These are phyloP conservation scores for Fulvia fulva DNA, from an alignment of 2,329 filamentous ascomycete species.

Conservation along the genomic window DNA sequence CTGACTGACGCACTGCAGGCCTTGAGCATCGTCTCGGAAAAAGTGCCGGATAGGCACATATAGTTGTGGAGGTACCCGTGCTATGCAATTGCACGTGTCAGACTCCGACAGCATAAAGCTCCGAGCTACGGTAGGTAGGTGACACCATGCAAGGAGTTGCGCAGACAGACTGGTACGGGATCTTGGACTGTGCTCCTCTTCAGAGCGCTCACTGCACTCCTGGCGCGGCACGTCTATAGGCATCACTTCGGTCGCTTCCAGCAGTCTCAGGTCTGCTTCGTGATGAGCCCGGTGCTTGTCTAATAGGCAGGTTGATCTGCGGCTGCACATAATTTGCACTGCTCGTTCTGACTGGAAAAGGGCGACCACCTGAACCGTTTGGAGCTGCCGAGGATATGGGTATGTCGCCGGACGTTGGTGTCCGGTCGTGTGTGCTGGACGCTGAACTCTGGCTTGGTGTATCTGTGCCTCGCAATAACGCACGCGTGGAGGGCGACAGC, in stretches of 20 bases:
- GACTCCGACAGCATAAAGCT: not conserved
- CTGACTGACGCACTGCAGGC: not conserved
- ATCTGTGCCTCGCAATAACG: constrained; percentile 57
- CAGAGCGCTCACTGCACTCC: constrained; percentile 21
- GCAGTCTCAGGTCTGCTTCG: constrained; percentile 26
- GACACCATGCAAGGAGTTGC: constrained; percentile 8
- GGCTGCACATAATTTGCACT: constrained; percentile 34
- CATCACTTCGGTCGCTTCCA: constrained; percentile 27
- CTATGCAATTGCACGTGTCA: not conserved
- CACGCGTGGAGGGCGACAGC: constrained; percentile 71
- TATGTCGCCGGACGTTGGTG: constrained; percentile 31
- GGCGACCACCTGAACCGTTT: constrained; percentile 27
- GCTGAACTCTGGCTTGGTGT: constrained; percentile 21
- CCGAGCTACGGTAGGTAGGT: constrained; percentile 1
- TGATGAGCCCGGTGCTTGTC: constrained; percentile 35
- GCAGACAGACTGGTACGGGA: not conserved
- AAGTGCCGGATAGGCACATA: not conserved
- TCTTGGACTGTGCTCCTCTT: not conserved
- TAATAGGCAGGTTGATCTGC: constrained; percentile 44
- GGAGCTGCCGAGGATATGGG: constrained; percentile 25
- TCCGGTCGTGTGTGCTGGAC: constrained; percentile 21
- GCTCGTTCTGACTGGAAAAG: constrained; percentile 42
- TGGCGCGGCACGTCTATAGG: constrained; percentile 25
- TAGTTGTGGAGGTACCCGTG: not conserved
- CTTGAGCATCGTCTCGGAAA: not conserved